phyloP scores from a whole-genome alignment of 257 asterid genomes.

The Solanum piurae region DNA sequence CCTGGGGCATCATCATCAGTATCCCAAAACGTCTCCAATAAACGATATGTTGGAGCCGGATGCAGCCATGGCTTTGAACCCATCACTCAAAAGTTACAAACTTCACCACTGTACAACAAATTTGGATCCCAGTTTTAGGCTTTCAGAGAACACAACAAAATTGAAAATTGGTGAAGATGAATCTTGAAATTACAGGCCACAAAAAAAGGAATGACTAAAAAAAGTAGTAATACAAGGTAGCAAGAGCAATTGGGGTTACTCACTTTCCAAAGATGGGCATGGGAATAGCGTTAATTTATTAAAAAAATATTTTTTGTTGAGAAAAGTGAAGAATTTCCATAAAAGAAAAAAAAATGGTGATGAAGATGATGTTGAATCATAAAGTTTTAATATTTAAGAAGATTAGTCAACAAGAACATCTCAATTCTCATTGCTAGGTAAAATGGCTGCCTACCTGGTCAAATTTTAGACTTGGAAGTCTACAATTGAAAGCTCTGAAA shows the following conservation, averaged over 20 bases:
- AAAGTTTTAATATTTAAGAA: neutral
- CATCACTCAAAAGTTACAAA: constrained; percentile 7
- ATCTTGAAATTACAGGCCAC: neutral
- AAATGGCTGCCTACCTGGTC: neutral
- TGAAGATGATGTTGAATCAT: neutral
- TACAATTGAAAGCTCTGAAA: neutral
- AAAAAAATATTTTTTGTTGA: neutral
- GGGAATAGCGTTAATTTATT: neutral
- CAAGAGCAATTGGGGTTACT: neutral
- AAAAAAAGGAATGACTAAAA: neutral
- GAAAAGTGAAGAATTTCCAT: neutral
- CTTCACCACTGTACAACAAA: neutral
- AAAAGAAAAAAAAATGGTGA: neutral
- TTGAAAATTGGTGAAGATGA: neutral
- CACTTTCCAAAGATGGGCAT: neutral
- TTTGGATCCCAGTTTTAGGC: neutral
- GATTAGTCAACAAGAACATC: neutral
- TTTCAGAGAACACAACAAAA: neutral
- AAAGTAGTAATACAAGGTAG: neutral
- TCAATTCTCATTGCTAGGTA: neutral
- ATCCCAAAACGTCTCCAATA: constrained; percentile 68
- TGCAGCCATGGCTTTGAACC: constrained; percentile 37
- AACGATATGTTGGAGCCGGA: constrained; percentile 34
- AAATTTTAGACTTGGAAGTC: neutral
- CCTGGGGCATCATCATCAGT: constrained; percentile 97